phyloP scores from a whole-genome alignment of 768 basidiomycete species.

The Chalciporus piperatus region DNA sequence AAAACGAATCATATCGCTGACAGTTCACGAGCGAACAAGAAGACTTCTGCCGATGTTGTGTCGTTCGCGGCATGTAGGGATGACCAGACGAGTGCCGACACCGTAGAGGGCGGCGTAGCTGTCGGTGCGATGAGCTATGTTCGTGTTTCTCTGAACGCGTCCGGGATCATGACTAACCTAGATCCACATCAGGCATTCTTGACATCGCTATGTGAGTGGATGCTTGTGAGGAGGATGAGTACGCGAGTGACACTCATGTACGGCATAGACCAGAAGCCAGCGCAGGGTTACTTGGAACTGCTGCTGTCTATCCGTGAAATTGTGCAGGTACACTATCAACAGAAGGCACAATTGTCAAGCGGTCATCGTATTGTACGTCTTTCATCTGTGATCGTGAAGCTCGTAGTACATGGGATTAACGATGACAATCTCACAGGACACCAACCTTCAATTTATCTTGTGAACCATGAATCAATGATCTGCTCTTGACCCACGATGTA shows the following conservation, averaged over 20 bases:
- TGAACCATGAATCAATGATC: slow-evolving; percentile 10
- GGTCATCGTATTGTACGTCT: slow-evolving; percentile 61
- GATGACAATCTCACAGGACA: slow-evolving; percentile 19
- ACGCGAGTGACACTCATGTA: neutral
- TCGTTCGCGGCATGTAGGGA: slow-evolving; percentile 74
- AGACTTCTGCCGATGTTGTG: slow-evolving; percentile 76
- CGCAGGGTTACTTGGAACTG: slow-evolving; percentile 65
- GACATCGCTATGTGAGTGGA: slow-evolving; percentile 41
- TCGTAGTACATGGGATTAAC: neutral
- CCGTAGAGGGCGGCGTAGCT: slow-evolving; percentile 57
- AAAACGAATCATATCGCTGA: slow-evolving; percentile 42
- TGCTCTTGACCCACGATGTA: slow-evolving; percentile 2
- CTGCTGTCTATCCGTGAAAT: slow-evolving; percentile 57
- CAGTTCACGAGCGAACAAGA: slow-evolving; percentile 39
- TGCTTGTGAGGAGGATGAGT: no score
- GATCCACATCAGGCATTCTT: slow-evolving; percentile 55
- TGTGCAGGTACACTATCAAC: slow-evolving; percentile 57
- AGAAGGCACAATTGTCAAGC: slow-evolving; percentile 72
- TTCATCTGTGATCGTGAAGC: neutral
- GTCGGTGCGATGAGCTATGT: slow-evolving; percentile 83
- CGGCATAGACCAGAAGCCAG: slow-evolving; percentile 42
- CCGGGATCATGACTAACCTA: neutral
- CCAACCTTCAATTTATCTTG: slow-evolving; percentile 29
- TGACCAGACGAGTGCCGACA: slow-evolving; percentile 71
- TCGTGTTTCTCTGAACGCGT: slow-evolving; percentile 21